A percentile compares a stretch with the other conserved stretches of the same genome.
Conservation (phyloP, 2,329 filamentous ascomycete species). For the Colletotrichum sp. region DNA sequence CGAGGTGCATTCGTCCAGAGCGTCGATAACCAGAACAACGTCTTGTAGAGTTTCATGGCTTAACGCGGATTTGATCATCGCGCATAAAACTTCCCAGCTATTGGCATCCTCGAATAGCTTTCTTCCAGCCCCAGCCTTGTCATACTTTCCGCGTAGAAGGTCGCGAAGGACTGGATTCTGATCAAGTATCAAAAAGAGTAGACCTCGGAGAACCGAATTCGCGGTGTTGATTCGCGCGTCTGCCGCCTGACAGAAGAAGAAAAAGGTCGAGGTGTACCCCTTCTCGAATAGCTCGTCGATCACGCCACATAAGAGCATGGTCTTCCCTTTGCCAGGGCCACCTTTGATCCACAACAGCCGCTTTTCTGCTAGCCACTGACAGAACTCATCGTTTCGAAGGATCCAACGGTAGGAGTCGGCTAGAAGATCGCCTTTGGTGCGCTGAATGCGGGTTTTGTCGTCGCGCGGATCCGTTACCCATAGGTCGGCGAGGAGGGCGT, state of each 20-base stretch:
- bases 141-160: too few species aligned
- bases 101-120: conserved; percentile 26
- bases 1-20: background rate
- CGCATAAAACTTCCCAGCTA: conserved; percentile 35
- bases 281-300: conserved; percentile 32
- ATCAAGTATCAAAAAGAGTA: conserved; percentile 44
- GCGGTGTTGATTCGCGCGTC: conserved; percentile 41
- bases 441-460: conserved; percentile 40
- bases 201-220: conserved; percentile 43
- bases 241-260: conserved; percentile 49
- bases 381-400: conserved; percentile 29
- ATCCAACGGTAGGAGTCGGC: conserved; percentile 40
- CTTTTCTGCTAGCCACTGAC: conserved; percentile 26
- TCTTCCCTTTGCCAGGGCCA: conserved; percentile 47
- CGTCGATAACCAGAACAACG: conserved; percentile 39
- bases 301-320: conserved; percentile 45
- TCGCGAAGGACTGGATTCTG: background rate
- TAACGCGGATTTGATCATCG: conserved; percentile 46
- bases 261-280: conserved; percentile 12
- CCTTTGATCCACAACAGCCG: conserved; percentile 42
- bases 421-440: conserved; percentile 37
- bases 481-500: background rate
- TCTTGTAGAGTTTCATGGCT: conserved; percentile 31
- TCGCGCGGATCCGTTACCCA: conserved; percentile 30
- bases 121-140: too few species aligned